A percentile compares a stretch with the other conserved stretches of the same genome.
These are phyloP conservation scores for Rhodotorula sp. DNA, from an alignment of 1,284 basidiomycete species.

Conservation along the genomic window DNA sequence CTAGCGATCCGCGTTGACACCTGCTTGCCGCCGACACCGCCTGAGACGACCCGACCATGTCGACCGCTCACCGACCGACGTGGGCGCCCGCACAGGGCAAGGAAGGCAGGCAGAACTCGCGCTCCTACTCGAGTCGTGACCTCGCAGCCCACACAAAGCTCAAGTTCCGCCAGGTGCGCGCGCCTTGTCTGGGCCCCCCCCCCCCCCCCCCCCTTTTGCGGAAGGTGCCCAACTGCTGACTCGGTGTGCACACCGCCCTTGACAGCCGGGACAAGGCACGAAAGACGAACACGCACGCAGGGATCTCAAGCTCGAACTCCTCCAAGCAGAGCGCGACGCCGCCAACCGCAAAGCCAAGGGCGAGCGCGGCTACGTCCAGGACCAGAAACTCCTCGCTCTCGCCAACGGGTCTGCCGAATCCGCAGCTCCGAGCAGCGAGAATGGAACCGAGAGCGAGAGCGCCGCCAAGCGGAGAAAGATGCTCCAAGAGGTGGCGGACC, in stretches of 20 bases:
- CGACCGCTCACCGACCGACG: conserved; percentile 44
- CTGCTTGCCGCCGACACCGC: neutral
- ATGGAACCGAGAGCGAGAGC: conserved; percentile 60
- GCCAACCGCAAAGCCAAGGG: conserved; percentile 71
- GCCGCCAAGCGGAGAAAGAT: conserved; percentile 72
- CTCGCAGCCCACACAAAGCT: conserved; percentile 92
- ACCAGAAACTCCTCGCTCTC: conserved; percentile 28
- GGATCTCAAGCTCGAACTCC: conserved; percentile 76
- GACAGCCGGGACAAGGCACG: conserved; percentile 44
- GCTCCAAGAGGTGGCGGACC: conserved; percentile 73
- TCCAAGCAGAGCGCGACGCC: conserved; percentile 76
- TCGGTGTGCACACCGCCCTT: neutral
- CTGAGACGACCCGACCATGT: conserved; percentile 25
- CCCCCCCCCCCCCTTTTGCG: no score
- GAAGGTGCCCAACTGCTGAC: no score
- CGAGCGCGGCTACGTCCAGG: conserved; percentile 48
- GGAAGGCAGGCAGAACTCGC: conserved; percentile 36
- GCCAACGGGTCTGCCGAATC: conserved; percentile 15
- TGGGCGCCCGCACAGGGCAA: conserved; percentile 45
- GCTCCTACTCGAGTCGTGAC: conserved; percentile 59
- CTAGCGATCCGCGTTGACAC: no score
- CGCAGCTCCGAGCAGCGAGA: conserved; percentile 26
- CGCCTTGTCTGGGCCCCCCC: neutral
- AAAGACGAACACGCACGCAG: conserved; percentile 65
- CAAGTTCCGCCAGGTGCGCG: conserved; percentile 71